Base-by-base conservation (phyloP, 768 basidiomycete genomes). In the Russula sp. region DNA sequence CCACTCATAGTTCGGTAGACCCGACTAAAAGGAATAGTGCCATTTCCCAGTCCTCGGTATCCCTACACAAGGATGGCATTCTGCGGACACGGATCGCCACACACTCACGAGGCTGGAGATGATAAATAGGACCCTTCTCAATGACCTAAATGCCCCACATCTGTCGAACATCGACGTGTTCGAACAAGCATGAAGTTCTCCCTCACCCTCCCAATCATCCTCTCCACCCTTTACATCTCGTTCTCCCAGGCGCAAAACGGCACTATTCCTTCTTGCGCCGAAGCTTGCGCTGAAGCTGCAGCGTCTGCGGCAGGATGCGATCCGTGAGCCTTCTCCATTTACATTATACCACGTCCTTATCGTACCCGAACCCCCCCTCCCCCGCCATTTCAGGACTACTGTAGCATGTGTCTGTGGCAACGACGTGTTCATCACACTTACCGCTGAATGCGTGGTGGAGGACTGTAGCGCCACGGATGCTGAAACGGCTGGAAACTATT, bases 41-140 rank as follows among this genome's bases (percentile, higher is more conserved):
- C 3, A 18, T 26, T 20, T 51, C 49, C 49, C 9, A 8, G 18
- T 16, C 8, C 26, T 28, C 16, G 24, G 48, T 16, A 26, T 28
- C 7, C 51, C 20, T 20, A 8, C 51, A 18, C 9, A 9, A 16
- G 2, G 36, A 20, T 28, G 13, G 18, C 20, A n/a, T 52, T 22
- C n/a, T 52, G 50, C 3, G 48, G 26, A 20, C 3, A 30, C n/a
- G 38, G 36, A 30, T 49, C 5, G 24, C 50, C 28, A n/a, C n/a
- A n/a, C n/a, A n/a, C n/a, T n/a, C n/a, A 50, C 16, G 24, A 28
- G 44, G 44, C 44, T n/a, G 7, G 18, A 20, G 8, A 20, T 8
- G n/a, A 61, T 61, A 61, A 61, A 61, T 61, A 61, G 30, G 13
- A 3, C 24, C 48, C 51, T 30, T 5, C n/a, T 28, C 26, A 28